These are phyloP conservation scores for Tylopilus vinaceipallidus DNA, from an alignment of 768 basidiomycete genomes.

Conservation along the genomic window DNA sequence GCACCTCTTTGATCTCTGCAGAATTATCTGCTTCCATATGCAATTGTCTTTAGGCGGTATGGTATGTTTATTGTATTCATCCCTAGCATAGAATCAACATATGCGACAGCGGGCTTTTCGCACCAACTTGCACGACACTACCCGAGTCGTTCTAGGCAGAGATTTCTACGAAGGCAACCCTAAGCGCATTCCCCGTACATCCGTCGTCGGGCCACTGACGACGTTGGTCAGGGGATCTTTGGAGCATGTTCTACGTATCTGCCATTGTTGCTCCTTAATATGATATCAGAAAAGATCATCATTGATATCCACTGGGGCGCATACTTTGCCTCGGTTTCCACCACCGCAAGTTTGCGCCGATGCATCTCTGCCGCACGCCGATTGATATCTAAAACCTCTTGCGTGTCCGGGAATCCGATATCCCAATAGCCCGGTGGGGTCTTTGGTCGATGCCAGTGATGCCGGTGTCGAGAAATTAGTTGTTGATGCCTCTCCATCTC, in stretches of 20 bases:
- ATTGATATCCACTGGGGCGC: slow-evolving; percentile 19
- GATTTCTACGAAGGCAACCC: slow-evolving; percentile 47
- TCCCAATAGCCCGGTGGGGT: slow-evolving; percentile 90
- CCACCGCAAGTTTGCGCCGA: slow-evolving; percentile 52
- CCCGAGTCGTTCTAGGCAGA: slow-evolving; percentile 50
- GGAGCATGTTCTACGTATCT: slow-evolving; percentile 27
- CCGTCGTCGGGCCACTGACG: slow-evolving; percentile 2
- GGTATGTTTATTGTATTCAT: slow-evolving; percentile 30
- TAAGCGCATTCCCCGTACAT: slow-evolving; percentile 45
- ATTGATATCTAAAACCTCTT: slow-evolving; percentile 78
- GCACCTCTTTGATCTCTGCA: slow-evolving; percentile 22
- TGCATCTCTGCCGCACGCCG: slow-evolving; percentile 70
- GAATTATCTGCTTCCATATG: slow-evolving; percentile 53
- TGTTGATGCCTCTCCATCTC: slow-evolving; percentile 56
- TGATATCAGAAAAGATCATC: neutral
- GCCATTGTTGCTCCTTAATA: slow-evolving; percentile 19
- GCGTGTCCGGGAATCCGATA: slow-evolving; percentile 87
- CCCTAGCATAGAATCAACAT: slow-evolving; percentile 1
- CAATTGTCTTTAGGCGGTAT: slow-evolving; percentile 58
- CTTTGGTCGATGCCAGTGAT: slow-evolving; percentile 63
- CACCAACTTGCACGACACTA: slow-evolving; percentile 51
- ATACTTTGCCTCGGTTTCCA: slow-evolving; percentile 60
- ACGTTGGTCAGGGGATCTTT: slow-evolving; percentile 13
- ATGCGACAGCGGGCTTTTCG: slow-evolving; percentile 45
- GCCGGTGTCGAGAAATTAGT: slow-evolving; percentile 68